Evolutionary conservation across 345 rosid genomes (phyloP).

Genomic region (Durio zibethinus): DNA sequence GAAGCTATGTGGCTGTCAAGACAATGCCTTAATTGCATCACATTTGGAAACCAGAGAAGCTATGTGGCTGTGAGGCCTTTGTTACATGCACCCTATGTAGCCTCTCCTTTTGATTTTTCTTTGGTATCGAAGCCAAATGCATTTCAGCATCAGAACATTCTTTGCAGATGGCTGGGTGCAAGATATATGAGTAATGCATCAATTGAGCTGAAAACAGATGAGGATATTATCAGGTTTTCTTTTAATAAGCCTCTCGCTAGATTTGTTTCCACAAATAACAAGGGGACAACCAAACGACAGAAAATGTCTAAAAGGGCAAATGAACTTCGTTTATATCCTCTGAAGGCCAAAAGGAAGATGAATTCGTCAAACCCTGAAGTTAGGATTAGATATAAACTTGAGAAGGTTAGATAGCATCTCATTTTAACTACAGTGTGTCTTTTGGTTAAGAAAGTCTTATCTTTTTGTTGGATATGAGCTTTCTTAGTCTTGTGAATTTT

Average conservation of each 20-base stretch:
- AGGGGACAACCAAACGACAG: conserved; percentile 36
- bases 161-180: conserved; percentile 22
- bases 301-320: conserved; percentile 68
- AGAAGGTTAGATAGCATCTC: conserved; percentile 50
- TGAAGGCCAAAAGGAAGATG: conserved; percentile 90
- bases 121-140: conserved; percentile 1
- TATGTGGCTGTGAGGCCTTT: conserved; percentile 24
- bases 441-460: not conserved
- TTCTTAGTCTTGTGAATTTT: not conserved
- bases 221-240: conserved; percentile 66
- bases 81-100: not conserved
- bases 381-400: conserved; percentile 84
- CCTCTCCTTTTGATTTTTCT: conserved; percentile 14
- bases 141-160: conserved; percentile 13
- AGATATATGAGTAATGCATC: conserved; percentile 48
- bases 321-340: conserved; percentile 75
- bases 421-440: not conserved
- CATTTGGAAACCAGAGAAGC: conserved; percentile 15
- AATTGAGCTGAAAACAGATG: conserved; percentile 54
- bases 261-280: conserved; percentile 25
- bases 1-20: conserved; percentile 18
- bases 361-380: conserved; percentile 96
- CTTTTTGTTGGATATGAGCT: not conserved
- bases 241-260: conserved; percentile 30
- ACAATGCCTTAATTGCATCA: conserved; percentile 13